Base-by-base conservation (phyloP, 495 filamentous ascomycete species). In the Penicillium soppii region DNA sequence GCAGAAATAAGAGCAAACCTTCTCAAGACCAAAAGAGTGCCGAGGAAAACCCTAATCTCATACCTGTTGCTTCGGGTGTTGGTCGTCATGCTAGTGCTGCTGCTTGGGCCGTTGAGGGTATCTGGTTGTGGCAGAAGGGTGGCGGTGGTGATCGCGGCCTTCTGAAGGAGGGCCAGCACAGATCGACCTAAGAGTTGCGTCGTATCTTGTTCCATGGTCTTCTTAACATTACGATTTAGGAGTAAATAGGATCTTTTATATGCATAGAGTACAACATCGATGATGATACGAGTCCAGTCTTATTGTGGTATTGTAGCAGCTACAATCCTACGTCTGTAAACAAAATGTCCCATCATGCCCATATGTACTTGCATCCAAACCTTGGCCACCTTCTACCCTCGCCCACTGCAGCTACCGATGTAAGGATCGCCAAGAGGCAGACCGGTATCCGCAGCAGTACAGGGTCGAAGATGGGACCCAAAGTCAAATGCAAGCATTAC, bases 51-150 rank as follows among this genome's bases (percentile, higher is more conserved):
- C 42, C 32, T 16, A 43, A 38, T 16, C 50, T 10, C 10, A 13
- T 20, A 33, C 62, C 60, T 29, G 41, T 55, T 36, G 62, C 56
- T 3, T 66, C 62, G 1, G 59, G 68, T n/a, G 58, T 72, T 56
- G 70, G 73, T 8, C 75, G 74, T 20, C 76, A 87, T 75, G 68
- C 78, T 39, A 84, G 87, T 61, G 85, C 86, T 17, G 81, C 83
- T 57, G 83, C 84, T 2, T 94, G 89, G 80, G 94, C 94, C 29
- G 82, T 84, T 16, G 94, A 98, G 69, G 91, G 92, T 22, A 72
- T 96, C 25, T 97, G 94, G 92, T 63, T 96, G 36, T 94, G 88
- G 81, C 83, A 90, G 73, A 89, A 85, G 71, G 89, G 90, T 1
- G 90, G 90, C 0, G 82, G 78, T 71, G 74, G 73, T 41, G 71